Base-by-base conservation (phyloP, 2,329 filamentous ascomycete species). In the Delphinella strobiligena region DNA sequence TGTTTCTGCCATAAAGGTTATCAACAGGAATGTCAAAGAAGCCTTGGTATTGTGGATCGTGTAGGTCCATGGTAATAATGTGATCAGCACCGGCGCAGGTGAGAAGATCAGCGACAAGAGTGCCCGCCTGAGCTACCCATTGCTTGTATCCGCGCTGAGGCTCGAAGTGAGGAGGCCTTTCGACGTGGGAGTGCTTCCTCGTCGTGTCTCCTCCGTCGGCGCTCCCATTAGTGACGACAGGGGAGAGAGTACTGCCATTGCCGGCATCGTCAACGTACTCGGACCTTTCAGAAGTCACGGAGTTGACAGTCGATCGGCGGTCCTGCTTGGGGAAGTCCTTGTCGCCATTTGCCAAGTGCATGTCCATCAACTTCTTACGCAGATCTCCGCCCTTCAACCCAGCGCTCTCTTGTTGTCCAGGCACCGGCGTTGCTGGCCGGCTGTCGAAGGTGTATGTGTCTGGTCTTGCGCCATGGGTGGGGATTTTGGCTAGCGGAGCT, bases 11-110 rank as follows among this genome's bases (percentile, higher is more conserved):
- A 64, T 96, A 96, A 14, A 98, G 72, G 60, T 98, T 98, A 66
- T 98, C 91, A 41, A 98, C 91, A 2, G 91, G 91, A 43, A 96
- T 94, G 56, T 98, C 89, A 57, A 98, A 96, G 70, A 95, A 98
- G 39, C 91, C 91, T 63, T 98, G 91, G 56, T 96, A 96, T 62
- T 98, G 87, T 31, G 86, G 83, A 60, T 95, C 89, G 59, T 91
- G 86, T 38, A 98, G 73, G 57, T 98, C 91, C 83, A 98, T 93
- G 22, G 89, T 95, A 59, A 96, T 95, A 58, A 91, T 80, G 62
- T 96, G 91, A 60, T 98, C 89, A 34, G 91, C 87, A 48, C 91
- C 91, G 47, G 91, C 89, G 63, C 88, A 95, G 31, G 87, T 95
- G 49, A 98, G 71, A 33, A 98, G 75, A 59, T 96, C 88, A 37